Conservation (phyloP, 106 monocot genomes). For the Xerophyta viscosa region DNA sequence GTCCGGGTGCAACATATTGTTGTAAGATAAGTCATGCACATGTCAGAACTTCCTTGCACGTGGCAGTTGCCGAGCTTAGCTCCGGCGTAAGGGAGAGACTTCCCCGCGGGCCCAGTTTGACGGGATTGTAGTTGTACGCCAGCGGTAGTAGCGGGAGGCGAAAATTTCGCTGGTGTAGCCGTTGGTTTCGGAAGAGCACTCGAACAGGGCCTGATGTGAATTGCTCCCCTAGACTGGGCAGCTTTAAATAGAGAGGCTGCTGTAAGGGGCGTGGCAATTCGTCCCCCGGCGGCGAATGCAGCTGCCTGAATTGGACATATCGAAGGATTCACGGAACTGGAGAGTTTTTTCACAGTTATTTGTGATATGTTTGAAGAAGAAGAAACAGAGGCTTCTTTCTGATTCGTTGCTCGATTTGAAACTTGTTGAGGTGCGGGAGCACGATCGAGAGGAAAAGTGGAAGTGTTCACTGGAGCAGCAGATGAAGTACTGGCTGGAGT, state of each 20-base stretch:
- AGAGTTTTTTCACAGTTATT: slow-evolving; percentile 9
- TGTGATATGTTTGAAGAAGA: slow-evolving; percentile 17
- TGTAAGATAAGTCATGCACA: no score
- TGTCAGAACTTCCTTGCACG: no score
- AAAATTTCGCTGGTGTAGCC: neutral
- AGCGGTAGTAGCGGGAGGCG: neutral
- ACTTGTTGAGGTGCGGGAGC: slow-evolving; percentile 17
- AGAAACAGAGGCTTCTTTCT: slow-evolving; percentile 12
- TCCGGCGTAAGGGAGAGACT: slow-evolving; percentile 3
- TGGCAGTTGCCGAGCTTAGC: no score
- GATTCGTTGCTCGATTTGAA: slow-evolving; percentile 4
- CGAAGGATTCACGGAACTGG: slow-evolving; percentile 9
- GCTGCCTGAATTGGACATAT: slow-evolving; percentile 43
- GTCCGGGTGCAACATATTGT: no score
- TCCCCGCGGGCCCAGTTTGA: neutral
- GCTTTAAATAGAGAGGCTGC: slow-evolving; percentile 49
- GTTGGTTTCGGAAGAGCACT: slow-evolving; percentile 14
- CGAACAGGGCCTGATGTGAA: slow-evolving; percentile 38
- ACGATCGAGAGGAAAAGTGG: slow-evolving; percentile 13
- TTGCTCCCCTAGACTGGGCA: slow-evolving; percentile 51
- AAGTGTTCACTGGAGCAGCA: neutral
- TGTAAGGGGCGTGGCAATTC: slow-evolving; percentile 44
- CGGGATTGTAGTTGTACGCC: neutral
- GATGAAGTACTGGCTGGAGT: neutral
- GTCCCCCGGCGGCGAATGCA: slow-evolving; percentile 68